phyloP scores from a whole-genome alignment of 495 filamentous ascomycete genomes.

The Staphylotrichum longicolle region DNA sequence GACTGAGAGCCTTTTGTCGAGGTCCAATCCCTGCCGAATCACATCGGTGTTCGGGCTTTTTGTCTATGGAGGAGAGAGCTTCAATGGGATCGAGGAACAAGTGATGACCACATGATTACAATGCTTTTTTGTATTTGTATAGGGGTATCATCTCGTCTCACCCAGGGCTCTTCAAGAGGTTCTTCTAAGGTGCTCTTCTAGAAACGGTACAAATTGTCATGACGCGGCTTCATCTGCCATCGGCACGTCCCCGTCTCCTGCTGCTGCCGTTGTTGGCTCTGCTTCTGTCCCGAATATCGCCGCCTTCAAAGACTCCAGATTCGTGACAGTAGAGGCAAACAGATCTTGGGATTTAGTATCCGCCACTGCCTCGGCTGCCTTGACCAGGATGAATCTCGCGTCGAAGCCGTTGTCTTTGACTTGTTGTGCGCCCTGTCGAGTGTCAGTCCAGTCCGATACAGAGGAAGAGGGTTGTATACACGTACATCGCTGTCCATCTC shows the following conservation, averaged over 20 bases:
- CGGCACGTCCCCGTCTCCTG: constrained; percentile 22
- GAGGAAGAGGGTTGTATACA: background rate
- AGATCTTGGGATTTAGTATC: constrained; percentile 59
- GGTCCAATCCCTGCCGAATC: too few relatives aligned
- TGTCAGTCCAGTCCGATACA: background rate
- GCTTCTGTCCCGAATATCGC: constrained; percentile 26
- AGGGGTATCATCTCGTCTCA: constrained; percentile 12
- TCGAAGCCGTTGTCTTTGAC: constrained; percentile 67
- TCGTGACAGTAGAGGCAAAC: constrained; percentile 64
- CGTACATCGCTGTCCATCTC: constrained; percentile 57
- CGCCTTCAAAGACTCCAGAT: constrained; percentile 41
- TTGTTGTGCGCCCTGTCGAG: constrained; percentile 62
- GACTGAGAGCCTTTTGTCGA: too few relatives aligned
- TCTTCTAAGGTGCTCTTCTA: background rate
- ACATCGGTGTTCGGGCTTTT: too few relatives aligned
- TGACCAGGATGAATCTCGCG: constrained; percentile 70
- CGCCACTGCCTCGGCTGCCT: constrained; percentile 61
- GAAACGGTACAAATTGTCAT: constrained; percentile 1
- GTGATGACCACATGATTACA: too few relatives aligned
- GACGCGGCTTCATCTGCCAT: constrained; percentile 21
- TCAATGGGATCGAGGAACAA: too few relatives aligned
- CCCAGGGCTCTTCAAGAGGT: too few relatives aligned
- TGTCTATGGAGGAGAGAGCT: too few relatives aligned
- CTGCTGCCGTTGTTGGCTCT: background rate
- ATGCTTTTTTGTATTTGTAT: background rate